Evolutionary conservation across 768 basidiomycete genomes (phyloP).

Genomic region (Boletus pseudopeckii): DNA sequence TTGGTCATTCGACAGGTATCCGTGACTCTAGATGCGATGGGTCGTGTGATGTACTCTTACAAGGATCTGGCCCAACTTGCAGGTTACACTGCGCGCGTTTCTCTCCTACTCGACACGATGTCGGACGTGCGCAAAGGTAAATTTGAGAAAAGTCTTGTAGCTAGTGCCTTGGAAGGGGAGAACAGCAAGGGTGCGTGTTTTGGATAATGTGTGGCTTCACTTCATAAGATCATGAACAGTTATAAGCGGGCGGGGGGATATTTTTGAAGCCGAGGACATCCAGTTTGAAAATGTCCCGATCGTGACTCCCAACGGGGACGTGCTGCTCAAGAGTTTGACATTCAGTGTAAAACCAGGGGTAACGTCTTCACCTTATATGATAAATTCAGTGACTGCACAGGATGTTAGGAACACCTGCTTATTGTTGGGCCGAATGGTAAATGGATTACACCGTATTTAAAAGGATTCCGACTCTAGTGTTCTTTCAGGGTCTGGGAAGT

Average conservation of each 20-base stretch:
- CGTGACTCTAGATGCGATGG: slow-evolving; percentile 72
- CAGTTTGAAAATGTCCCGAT: slow-evolving; percentile 92
- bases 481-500: slow-evolving; percentile 74
- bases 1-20: background rate
- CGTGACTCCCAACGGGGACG: slow-evolving; percentile 93
- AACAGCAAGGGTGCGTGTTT: slow-evolving; percentile 65
- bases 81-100: slow-evolving; percentile 91
- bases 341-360: slow-evolving; percentile 90
- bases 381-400: background rate
- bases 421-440: slow-evolving; percentile 93
- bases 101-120: slow-evolving; percentile 87
- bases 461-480: background rate
- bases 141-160: slow-evolving; percentile 86
- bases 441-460: background rate
- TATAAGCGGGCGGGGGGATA: slow-evolving; percentile 69
- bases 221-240: slow-evolving; percentile 45
- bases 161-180: slow-evolving; percentile 66
- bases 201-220: background rate
- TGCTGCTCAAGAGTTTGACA: slow-evolving; percentile 78
- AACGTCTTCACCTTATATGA: slow-evolving; percentile 5
- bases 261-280: slow-evolving; percentile 86
- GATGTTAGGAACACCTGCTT: slow-evolving; percentile 76
- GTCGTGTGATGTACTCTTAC: slow-evolving; percentile 95
- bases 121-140: slow-evolving; percentile 77
- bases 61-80: slow-evolving; percentile 95